Evolutionary conservation across 2,329 filamentous ascomycete species (phyloP).

Genomic region (Ceratocystiopsis minuta): DNA sequence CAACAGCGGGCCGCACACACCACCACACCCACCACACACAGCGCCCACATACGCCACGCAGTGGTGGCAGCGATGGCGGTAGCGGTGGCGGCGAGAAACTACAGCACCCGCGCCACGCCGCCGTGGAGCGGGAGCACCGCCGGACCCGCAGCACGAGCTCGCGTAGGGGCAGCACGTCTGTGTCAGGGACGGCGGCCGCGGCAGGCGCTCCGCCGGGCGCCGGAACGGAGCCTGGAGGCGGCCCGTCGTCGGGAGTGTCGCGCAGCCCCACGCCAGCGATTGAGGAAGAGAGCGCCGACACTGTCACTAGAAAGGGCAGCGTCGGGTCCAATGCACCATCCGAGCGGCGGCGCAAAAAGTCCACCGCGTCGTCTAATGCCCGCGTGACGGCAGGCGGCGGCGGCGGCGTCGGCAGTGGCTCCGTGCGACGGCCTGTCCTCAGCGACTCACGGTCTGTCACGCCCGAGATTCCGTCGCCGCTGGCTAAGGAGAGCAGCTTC

Average conservation of each 20-base stretch:
- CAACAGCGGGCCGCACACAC: not conserved
- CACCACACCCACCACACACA: not conserved
- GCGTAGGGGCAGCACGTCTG: slow-evolving; percentile 30
- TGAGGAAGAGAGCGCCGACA: slow-evolving; percentile 22
- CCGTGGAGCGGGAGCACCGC: slow-evolving; percentile 27
- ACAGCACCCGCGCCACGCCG: slow-evolving; percentile 23
- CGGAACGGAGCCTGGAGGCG: not conserved
- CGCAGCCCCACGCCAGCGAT: slow-evolving; percentile 18
- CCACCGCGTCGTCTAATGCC: not conserved
- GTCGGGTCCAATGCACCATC: slow-evolving; percentile 25
- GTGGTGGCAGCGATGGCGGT: slow-evolving; percentile 2
- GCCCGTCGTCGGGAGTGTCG: not conserved
- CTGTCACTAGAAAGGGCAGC: slow-evolving; percentile 24
- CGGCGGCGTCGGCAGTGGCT: not conserved
- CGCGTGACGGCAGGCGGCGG: too few species aligned
- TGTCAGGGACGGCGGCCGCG: slow-evolving; percentile 22
- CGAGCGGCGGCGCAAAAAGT: slow-evolving; percentile 34
- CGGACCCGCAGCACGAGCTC: slow-evolving; percentile 33
- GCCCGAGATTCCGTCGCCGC: slow-evolving; percentile 34
- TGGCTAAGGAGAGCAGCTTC: slow-evolving; percentile 30
- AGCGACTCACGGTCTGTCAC: slow-evolving; percentile 33
- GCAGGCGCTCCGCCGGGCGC: slow-evolving; percentile 14
- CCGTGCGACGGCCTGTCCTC: slow-evolving; percentile 20
- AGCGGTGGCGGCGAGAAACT: slow-evolving; percentile 13
- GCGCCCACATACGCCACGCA: slow-evolving; percentile 5